Percentiles rank a stretch among this genome's conserved stretches.
These are phyloP conservation scores for Ambrosiella xylebori DNA, from an alignment of 2,329 filamentous ascomycete genomes.

Conservation along the genomic window DNA sequence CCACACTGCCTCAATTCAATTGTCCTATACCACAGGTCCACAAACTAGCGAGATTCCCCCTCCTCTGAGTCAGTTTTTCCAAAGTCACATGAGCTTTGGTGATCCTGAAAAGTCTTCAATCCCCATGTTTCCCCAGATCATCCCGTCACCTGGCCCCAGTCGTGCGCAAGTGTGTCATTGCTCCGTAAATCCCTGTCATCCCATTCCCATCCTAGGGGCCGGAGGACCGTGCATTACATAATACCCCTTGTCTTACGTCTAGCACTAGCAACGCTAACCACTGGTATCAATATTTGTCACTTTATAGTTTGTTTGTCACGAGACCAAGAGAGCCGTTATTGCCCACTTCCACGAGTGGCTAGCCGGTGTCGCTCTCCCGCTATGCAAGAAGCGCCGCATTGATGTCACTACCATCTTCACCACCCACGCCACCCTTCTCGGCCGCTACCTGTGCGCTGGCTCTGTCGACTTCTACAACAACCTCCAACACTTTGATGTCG, in stretches of 20 bases:
- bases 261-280: not conserved
- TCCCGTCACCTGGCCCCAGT: constrained; percentile 8
- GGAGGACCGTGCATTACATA: constrained; percentile 1
- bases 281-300: not conserved
- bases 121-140: constrained; percentile 8
- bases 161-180: not conserved
- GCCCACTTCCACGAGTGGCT: constrained; percentile 99
- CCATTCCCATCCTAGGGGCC: constrained; percentile 12
- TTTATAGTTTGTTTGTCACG: constrained; percentile 72
- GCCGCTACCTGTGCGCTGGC: constrained; percentile 88
- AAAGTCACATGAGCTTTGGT: constrained; percentile 4
- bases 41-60: not conserved
- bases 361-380: constrained; percentile 76
- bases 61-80: not conserved
- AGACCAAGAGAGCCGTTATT: constrained; percentile 81
- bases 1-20: not conserved
- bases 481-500: constrained; percentile 88
- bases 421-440: constrained; percentile 79
- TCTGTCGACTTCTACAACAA: constrained; percentile 99
- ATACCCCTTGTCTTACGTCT: not conserved
- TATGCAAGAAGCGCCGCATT: constrained; percentile 85
- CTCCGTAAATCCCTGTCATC: not conserved
- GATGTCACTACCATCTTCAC: constrained; percentile 98
- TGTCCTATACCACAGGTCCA: not conserved
- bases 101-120: constrained; percentile 2